These are phyloP conservation scores for Maudiozyma saulgeensis DNA, from an alignment of 805 yeast species.

Conservation along the genomic window DNA sequence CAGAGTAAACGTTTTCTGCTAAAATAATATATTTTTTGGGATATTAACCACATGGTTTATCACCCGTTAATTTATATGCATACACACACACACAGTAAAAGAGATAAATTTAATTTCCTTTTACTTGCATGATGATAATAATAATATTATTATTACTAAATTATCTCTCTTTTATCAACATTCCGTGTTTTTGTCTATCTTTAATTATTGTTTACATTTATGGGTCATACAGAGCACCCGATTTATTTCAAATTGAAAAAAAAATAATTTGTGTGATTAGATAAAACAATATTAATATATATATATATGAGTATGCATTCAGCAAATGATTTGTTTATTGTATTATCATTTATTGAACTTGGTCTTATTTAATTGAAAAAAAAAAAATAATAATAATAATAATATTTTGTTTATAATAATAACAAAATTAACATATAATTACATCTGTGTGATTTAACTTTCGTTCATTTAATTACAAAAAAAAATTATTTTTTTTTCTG, in stretches of 20 bases:
- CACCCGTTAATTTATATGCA: too few species aligned
- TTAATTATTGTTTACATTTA: background rate
- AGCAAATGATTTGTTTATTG: too few species aligned
- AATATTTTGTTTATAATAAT: too few species aligned
- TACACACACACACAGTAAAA: too few species aligned
- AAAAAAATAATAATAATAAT: too few species aligned
- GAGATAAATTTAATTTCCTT: background rate
- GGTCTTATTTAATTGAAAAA: too few species aligned
- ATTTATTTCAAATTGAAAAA: background rate
- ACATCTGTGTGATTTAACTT: too few species aligned
- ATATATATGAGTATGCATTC: background rate
- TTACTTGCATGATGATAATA: background rate
- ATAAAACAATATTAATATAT: background rate
- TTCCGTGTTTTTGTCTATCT: background rate
- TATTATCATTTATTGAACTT: too few species aligned
- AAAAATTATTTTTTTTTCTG: background rate
- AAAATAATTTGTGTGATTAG: background rate
- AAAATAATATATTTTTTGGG: constrained; percentile 36
- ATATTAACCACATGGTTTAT: constrained; percentile 41
- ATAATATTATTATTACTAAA: too few species aligned
- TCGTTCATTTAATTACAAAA: background rate
- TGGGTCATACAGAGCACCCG: background rate
- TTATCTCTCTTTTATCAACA: background rate
- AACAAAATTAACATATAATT: too few species aligned
- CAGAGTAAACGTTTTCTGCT: too few species aligned